Evolutionary conservation across 164 flowering plant species (phyloP), one percentile per base, ranked within the genome.

Genomic region (Nelumbo lutea): DNA sequence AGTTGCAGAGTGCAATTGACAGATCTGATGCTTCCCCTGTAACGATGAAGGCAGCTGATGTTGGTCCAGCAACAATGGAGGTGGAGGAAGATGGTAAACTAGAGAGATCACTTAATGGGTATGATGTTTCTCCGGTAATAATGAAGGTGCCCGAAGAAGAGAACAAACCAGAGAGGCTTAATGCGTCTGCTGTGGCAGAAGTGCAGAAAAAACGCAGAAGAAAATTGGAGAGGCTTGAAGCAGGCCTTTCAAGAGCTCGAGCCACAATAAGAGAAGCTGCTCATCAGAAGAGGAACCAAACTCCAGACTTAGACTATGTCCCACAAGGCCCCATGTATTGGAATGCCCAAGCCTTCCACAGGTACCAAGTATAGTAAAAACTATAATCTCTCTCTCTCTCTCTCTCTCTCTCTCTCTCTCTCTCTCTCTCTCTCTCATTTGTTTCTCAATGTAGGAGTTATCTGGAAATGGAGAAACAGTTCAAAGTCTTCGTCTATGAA

Each of bases 401-500:
- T 66, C 39, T 40, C 5, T 39, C 5, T 40, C 42, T 60, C 5
- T 7, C 15, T 47, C 53, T 42, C n/a, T 38, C 27, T 5, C 38
- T 11, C 8, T 48, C 8, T 10, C 14, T 44, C 62, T 6, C 9
- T 52, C 47, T 9, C 14, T 40, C 10, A 4, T 53, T 15, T 51
- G 57, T 14, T 1, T 48, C 0, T 64, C 40, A 47, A 58, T 61
- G 9, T 64, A 89, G 96, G 85, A 90, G 91, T 70, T 85, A 85
- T 51, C 7, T 81, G 39, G 89, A 85, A 67, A 90, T 90, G 96
- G 96, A 90, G 77, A 86, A 81, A 67, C 67, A 72, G 57, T 83
- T 90, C 63, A 88, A 82, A 81, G 70, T 90, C 5, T 88, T 77
- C 42, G 79, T 90, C 2, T 90, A 90, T 70, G 65, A 85, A 74